Conservation (phyloP, 306 rosid species). For the Neltuma alba region DNA sequence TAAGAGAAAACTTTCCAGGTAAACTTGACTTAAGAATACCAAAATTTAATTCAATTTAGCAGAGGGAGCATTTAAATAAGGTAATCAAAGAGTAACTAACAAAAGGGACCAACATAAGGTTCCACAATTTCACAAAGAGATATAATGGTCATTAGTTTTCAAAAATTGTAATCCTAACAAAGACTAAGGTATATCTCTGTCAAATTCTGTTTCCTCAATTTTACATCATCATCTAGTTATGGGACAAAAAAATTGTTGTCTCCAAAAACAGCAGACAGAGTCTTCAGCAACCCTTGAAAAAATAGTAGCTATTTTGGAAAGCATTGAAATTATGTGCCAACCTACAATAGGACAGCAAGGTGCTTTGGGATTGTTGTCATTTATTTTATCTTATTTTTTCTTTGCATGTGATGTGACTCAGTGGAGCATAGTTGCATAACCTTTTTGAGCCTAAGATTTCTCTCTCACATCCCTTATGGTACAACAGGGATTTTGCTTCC, state of each 20-base stretch:
- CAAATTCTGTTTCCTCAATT: too few relatives aligned
- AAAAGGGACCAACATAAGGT: not conserved
- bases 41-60: too few relatives aligned
- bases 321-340: too few relatives aligned
- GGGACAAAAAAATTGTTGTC: not conserved
- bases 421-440: too few relatives aligned
- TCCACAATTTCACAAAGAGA: too few relatives aligned
- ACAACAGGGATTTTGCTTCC: not conserved
- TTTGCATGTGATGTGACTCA: not conserved
- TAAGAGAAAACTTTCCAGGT: too few relatives aligned
- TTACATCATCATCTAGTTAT: constrained; percentile 19
- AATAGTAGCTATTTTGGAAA: not conserved
- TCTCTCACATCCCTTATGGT: not conserved
- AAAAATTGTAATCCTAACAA: not conserved
- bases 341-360: not conserved
- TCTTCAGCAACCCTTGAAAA: not conserved
- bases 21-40: too few relatives aligned
- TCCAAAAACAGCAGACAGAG: constrained; percentile 13
- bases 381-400: not conserved
- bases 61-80: constrained; percentile 2
- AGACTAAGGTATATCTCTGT: too few relatives aligned
- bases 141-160: not conserved
- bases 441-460: not conserved
- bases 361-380: not conserved
- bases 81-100: not conserved